These are phyloP conservation scores for Gentiana macrophylla DNA, from an alignment of 257 asterid genomes.

Conservation along the genomic window DNA sequence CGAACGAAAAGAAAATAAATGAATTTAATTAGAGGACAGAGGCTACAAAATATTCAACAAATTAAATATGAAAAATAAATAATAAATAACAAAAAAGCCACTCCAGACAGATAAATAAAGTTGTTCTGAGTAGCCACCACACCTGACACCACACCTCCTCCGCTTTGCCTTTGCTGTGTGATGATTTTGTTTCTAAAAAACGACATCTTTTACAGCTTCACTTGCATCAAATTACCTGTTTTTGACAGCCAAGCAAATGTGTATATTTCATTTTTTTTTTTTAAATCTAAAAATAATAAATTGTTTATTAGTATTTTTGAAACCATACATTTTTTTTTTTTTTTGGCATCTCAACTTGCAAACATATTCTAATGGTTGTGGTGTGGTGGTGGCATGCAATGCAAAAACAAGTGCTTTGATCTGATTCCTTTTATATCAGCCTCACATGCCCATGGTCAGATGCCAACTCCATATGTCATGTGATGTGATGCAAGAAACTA, in stretches of 20 bases:
- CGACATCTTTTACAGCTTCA: conserved; percentile 10
- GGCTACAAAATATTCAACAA: conserved; percentile 6
- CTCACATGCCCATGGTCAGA: conserved; percentile 27
- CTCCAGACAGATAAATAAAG: conserved; percentile 48
- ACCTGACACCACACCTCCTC: too few relatives aligned
- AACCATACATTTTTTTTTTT: conserved; percentile 20
- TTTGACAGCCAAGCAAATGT: conserved; percentile 10
- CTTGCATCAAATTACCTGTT: conserved; percentile 16
- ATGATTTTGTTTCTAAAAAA: conserved; percentile 5
- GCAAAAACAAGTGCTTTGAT: conserved; percentile 7
- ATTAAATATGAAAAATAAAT: neutral
- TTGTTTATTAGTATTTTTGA: conserved; percentile 21
- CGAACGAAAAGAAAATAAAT: conserved; percentile 34
- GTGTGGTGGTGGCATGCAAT: neutral
- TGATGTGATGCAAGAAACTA: conserved; percentile 2
- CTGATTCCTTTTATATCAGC: conserved; percentile 33
- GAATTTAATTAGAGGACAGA: conserved; percentile 33
- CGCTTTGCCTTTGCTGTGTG: conserved; percentile 5
- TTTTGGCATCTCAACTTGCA: conserved; percentile 4
- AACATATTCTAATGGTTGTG: neutral
- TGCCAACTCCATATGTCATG: conserved; percentile 2
- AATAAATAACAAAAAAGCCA: conserved; percentile 26
- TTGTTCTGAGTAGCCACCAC: conserved; percentile 64
- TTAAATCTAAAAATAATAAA: conserved; percentile 22
- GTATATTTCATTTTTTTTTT: conserved; percentile 61